Evolutionary conservation across 2,329 filamentous ascomycete species (phyloP), one percentile per base, ranked within the genome.

Genomic region (Talaromyces piceae): DNA sequence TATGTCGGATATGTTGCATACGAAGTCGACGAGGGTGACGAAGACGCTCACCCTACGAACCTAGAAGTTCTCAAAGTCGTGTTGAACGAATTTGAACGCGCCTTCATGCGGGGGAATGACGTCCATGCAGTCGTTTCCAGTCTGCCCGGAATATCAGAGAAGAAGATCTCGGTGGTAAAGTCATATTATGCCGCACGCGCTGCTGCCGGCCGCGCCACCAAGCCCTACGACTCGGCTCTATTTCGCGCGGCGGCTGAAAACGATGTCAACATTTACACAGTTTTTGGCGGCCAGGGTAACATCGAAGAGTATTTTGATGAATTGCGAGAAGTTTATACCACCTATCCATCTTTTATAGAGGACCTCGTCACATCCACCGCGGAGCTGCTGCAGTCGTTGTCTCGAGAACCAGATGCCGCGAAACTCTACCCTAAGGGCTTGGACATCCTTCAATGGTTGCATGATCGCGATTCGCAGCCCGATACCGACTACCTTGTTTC

Each of bases 271-370:
- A 81, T 98, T 54, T 98, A 95, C 75, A 91, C 85, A 58, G 90
- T 98, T 56, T 95, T 97, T 60, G 93, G 93, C 54, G 93, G 93
- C 5, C 93, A 98, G 70, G 93, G 93, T 61, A 98, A 98, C 71
- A 97, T 98, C 57, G 91, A 98, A 72, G 94, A 98, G 73, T 98
- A 98, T 73, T 98, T 98, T 64, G 91, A 98, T 60, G 93, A 98
- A 75, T 81, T 98, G 56, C 84, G 93, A 51, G 87, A 95, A 68
- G 81, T 97, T 53, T 91, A 91, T 75, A 83, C 78, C 62, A 95
- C 91, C 54, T 98, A 98, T 73, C 86, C 88, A 11, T 87, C 87
- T 25, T 94, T 98, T 59, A 83, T 96, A 4, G 86, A 88, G 59
- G 89, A 94, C 58, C 83, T 97, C 57, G 80, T 98, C 63, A 79